These are phyloP conservation scores for Pythium dissimile DNA, from an alignment of 352 stramenopile species.

Conservation along the genomic window DNA sequence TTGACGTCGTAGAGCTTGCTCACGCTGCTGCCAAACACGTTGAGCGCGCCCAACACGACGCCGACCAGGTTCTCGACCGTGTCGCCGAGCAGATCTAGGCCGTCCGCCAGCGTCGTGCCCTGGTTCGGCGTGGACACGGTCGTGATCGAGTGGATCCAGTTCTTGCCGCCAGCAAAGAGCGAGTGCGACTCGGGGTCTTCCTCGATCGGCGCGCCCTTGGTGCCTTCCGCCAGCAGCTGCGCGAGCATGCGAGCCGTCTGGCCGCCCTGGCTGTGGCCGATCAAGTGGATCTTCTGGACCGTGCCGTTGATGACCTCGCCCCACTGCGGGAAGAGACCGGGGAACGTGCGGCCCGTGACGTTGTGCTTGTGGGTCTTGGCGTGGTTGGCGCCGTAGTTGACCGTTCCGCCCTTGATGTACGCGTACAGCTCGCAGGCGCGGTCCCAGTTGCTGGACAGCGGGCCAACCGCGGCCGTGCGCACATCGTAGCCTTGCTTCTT, in stretches of 20 bases:
- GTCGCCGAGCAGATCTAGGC: constrained; percentile 16
- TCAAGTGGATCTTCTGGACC: constrained; percentile 39
- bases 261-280: constrained; percentile 41
- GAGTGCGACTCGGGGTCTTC: constrained; percentile 21
- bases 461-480: constrained; percentile 24
- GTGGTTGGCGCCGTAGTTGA: constrained; percentile 40
- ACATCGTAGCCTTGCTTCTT: constrained; percentile 27
- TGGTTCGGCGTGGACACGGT: constrained; percentile 24
- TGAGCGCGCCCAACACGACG: constrained; percentile 8
- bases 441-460: constrained; percentile 43
- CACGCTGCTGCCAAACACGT: constrained; percentile 12
- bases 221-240: constrained; percentile 34
- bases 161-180: constrained; percentile 31
- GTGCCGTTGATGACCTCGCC: constrained; percentile 30
- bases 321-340: constrained; percentile 41
- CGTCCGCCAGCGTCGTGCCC: constrained; percentile 26
- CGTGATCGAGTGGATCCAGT: constrained; percentile 39
- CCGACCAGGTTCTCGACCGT: constrained; percentile 15
- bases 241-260: constrained; percentile 40
- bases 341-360: constrained; percentile 25
- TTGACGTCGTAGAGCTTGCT: constrained; percentile 26
- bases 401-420: constrained; percentile 35
- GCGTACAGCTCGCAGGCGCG: constrained; percentile 45
- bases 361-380: constrained; percentile 23
- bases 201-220: constrained; percentile 19